Evolutionary conservation across 805 yeast species (phyloP).

Genomic region (Zygoascus ofunaensis): DNA sequence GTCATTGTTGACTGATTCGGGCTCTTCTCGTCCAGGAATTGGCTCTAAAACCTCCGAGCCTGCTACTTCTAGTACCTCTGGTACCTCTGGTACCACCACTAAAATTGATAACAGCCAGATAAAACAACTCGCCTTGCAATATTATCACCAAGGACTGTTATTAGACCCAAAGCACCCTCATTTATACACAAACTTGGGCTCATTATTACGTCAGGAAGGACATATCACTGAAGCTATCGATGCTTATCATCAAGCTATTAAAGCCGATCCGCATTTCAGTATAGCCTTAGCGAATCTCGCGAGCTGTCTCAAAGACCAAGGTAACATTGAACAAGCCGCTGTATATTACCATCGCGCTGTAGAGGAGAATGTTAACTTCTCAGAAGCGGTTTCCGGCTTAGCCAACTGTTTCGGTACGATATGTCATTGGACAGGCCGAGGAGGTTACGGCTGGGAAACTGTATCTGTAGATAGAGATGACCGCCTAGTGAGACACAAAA

Average conservation of each 20-base stretch:
- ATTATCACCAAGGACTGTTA: slow-evolving; percentile 24
- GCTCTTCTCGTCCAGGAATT: not conserved
- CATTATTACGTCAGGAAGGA: slow-evolving; percentile 27
- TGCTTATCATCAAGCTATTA: slow-evolving; percentile 26
- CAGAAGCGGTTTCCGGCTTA: slow-evolving; percentile 27
- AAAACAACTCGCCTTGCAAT: slow-evolving; percentile 21
- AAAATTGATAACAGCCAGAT: not conserved
- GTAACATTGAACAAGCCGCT: slow-evolving; percentile 25
- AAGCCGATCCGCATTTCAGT: slow-evolving; percentile 23
- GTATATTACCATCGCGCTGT: slow-evolving; percentile 25
- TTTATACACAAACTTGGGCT: slow-evolving; percentile 27
- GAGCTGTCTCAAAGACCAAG: slow-evolving; percentile 26
- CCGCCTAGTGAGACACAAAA: slow-evolving; percentile 8
- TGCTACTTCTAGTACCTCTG: not conserved
- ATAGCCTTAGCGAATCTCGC: slow-evolving; percentile 29
- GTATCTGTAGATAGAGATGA: slow-evolving; percentile 23
- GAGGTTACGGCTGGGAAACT: slow-evolving; percentile 21
- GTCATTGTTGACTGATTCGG: slow-evolving; percentile 7
- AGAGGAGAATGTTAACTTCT: slow-evolving; percentile 22
- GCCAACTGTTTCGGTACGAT: slow-evolving; percentile 24
- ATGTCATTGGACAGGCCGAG: slow-evolving; percentile 28
- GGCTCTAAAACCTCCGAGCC: not conserved
- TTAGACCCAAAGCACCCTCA: slow-evolving; percentile 29
- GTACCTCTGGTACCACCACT: not conserved
- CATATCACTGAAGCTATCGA: slow-evolving; percentile 20